phyloP scores from a whole-genome alignment of 2,329 filamentous ascomycete genomes.

The Cladophialophora exuberans region DNA sequence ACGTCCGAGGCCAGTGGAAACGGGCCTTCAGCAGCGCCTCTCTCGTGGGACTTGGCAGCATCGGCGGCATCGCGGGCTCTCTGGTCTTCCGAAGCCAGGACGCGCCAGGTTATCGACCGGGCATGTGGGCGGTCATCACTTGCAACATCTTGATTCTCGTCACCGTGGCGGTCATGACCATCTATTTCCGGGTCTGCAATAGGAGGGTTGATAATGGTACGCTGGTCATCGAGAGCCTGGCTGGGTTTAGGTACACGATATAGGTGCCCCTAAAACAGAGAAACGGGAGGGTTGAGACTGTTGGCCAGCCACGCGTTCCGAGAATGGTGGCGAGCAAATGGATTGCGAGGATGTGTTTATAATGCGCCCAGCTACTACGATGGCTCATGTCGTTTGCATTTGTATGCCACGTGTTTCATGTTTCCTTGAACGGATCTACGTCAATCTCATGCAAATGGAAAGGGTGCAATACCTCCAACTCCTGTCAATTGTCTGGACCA shows the following conservation, averaged over 20 bases:
- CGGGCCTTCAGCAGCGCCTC: neutral
- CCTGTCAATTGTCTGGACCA: no score
- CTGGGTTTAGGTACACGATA: constrained; percentile 44
- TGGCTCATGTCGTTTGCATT: no score
- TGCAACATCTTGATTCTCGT: constrained; percentile 22
- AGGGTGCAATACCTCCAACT: no score
- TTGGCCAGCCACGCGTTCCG: no score
- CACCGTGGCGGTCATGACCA: constrained; percentile 15
- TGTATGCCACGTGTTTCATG: no score
- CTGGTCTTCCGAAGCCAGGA: constrained; percentile 1
- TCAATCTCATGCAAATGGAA: no score
- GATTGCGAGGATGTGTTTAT: no score
- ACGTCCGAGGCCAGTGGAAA: constrained; percentile 6
- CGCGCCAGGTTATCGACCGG: neutral
- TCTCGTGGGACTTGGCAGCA: neutral
- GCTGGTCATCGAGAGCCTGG: constrained; percentile 53
- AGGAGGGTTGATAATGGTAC: constrained; percentile 43
- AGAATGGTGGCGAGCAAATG: no score
- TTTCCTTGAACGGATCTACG: no score
- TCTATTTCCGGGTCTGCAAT: constrained; percentile 25
- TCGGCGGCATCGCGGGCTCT: constrained; percentile 4
- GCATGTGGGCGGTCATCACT: constrained; percentile 5
- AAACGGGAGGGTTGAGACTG: no score
- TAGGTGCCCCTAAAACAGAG: neutral
- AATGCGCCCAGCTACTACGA: no score